phyloP scores from a whole-genome alignment of 139 green algal genomes.

The Ulvella scutata region DNA sequence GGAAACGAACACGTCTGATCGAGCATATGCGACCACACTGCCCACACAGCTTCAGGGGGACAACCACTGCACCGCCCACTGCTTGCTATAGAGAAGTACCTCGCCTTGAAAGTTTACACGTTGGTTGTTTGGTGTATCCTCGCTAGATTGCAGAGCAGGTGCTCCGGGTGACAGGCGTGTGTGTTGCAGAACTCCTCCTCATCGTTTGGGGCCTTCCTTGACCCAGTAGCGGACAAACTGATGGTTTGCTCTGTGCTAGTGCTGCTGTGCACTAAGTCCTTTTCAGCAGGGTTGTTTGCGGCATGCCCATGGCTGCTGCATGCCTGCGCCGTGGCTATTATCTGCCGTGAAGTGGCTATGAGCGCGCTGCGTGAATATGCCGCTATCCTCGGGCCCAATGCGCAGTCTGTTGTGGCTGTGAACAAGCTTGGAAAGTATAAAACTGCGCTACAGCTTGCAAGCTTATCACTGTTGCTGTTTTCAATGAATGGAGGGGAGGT shows the following conservation, averaged over 20 bases:
- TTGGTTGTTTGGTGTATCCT: no score
- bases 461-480: constrained; percentile 47
- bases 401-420: constrained; percentile 61
- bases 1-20: no score
- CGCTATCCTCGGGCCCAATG: constrained; percentile 46
- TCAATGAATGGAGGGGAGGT: not conserved
- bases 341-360: constrained; percentile 86
- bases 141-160: no score
- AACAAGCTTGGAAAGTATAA: constrained; percentile 78
- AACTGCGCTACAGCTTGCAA: constrained; percentile 54
- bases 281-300: constrained; percentile 34
- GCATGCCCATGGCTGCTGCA: constrained; percentile 64
- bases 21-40: no score
- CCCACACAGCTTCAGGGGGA: no score
- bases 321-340: constrained; percentile 49
- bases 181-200: constrained; percentile 33
- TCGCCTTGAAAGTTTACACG: no score
- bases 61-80: no score
- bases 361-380: constrained; percentile 86
- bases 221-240: constrained; percentile 96
- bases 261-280: constrained; percentile 50
- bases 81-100: no score
- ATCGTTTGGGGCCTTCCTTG: constrained; percentile 90
- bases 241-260: constrained; percentile 81
- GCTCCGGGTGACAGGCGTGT: no score